A percentile compares a stretch with the other conserved stretches of the same genome.
These are phyloP conservation scores for Ceriops zippeliana DNA, from an alignment of 345 rosid genomes.

Conservation along the genomic window DNA sequence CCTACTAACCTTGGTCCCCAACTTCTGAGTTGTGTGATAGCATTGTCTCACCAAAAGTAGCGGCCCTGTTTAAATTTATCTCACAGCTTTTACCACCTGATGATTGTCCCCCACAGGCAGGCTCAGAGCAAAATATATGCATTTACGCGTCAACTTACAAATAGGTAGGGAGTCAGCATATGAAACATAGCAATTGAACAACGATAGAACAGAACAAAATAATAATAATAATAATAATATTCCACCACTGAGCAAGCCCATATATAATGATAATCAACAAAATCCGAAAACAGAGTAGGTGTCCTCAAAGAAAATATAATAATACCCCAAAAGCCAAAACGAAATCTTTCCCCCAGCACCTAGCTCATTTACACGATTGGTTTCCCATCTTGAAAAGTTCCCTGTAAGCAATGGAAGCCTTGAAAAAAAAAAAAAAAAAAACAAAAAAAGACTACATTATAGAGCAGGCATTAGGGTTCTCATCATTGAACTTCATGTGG, in stretches of 20 bases:
- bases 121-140: too few species aligned
- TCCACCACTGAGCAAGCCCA: too few species aligned
- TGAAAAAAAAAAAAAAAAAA: too few species aligned
- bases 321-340: neutral
- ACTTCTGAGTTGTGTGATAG: neutral
- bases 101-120: too few species aligned
- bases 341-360: neutral
- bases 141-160: too few species aligned
- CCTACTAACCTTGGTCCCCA: too few species aligned
- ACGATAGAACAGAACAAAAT: too few species aligned
- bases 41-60: slow-evolving; percentile 13
- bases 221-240: too few species aligned
- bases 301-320: neutral
- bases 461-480: slow-evolving; percentile 43
- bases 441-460: slow-evolving; percentile 1
- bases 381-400: neutral
- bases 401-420: neutral
- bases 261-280: neutral
- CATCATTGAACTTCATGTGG: slow-evolving; percentile 59
- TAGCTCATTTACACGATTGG: neutral
- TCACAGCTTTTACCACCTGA: too few species aligned
- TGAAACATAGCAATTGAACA: too few species aligned
- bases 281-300: neutral
- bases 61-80: neutral
- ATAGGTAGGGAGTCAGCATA: too few species aligned